A percentile compares a stretch with the other conserved stretches of the same genome.
Evolutionary conservation across 192 early-diverging fungal species (phyloP).

Genomic region (Allomyces javanicus): DNA sequence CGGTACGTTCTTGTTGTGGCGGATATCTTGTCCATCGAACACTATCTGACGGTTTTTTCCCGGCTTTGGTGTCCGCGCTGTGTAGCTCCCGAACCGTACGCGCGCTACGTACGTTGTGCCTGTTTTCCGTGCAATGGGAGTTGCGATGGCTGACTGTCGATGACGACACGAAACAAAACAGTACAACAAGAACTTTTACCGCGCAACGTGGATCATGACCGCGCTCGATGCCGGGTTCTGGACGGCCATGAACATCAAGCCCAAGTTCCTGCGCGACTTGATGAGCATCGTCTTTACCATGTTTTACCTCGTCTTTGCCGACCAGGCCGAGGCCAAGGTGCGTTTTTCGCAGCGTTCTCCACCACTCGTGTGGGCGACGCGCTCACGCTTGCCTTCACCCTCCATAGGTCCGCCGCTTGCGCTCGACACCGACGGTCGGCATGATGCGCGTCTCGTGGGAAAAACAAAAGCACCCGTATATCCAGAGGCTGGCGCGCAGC

Average conservation of each 20-base stretch:
- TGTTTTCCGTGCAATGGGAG: not conserved
- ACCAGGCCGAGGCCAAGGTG: constrained; percentile 67
- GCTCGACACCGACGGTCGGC: constrained; percentile 56
- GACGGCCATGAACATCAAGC: constrained; percentile 60
- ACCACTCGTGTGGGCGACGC: not conserved
- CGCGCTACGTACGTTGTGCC: not conserved
- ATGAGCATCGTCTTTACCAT: constrained; percentile 53
- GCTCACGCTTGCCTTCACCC: not conserved
- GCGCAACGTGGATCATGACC: constrained; percentile 72
- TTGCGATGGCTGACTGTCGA: not conserved
- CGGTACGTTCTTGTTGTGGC: constrained; percentile 11
- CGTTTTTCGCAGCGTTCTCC: not conserved
- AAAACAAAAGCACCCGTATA: constrained; percentile 52
- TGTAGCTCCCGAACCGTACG: not conserved
- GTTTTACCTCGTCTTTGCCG: constrained; percentile 69
- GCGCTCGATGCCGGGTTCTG: constrained; percentile 89
- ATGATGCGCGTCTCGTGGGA: constrained; percentile 84
- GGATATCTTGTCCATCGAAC: constrained; percentile 7
- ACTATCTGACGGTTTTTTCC: not conserved
- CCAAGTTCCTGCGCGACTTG: constrained; percentile 52
- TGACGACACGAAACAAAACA: constrained; percentile 13
- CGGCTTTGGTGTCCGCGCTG: constrained; percentile 2
- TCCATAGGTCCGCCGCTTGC: constrained; percentile 38
- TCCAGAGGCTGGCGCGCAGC: constrained; percentile 26
- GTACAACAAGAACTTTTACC: constrained; percentile 79